Evolutionary conservation across 495 filamentous ascomycete species (phyloP), one percentile per base, ranked within the genome.

Genomic region (Sporormia fimetaria): DNA sequence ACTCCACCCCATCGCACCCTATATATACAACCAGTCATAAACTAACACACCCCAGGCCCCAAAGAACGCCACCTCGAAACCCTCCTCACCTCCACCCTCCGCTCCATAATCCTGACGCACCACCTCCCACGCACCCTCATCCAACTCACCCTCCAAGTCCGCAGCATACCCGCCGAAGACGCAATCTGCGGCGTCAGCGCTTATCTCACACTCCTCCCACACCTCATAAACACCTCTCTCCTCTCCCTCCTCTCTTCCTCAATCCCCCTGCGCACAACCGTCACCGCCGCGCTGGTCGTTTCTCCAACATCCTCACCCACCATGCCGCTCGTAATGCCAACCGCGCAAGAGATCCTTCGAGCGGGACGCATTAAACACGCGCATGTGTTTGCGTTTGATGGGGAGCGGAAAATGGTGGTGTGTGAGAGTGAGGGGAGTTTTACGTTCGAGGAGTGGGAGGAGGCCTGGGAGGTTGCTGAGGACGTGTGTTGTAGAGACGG

Each of bases 351-450:
- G 11, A 60, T 78, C 21, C 65, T 71, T 26, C 53, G 60, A 21
- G 79, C 81, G 8, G 62, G 63, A 17, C 85, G 83, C 7, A 67
- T 84, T 20, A 20, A 15, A 3, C 37, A 40, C 3, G 16, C 38
- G 20, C 84, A 92, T 54, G 81, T 81, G 17, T 61, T 94, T 21
- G 78, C 76, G 2, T 88, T 87, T 51, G 81, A 80, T 18, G 80
- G 76, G 5, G 73, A 76, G 35, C 74, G 77, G 12, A 80, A 85
- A 37, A 59, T 94, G 21, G 60, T 94, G 12, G 59, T 94, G 28
- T 77, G 73, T 23, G 81, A 94, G 57, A 92, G 85, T 55, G 74
- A 87, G 52, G 88, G 88, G 0, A 60, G 63, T 21, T 96, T 94
- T 51, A 73, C 71, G 15, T 67, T 82, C 42, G 73, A 80, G 25